Evolutionary conservation across 768 basidiomycete species (phyloP), one percentile per base, ranked within the genome.

Genomic region (Paxillus rubicundulus): DNA sequence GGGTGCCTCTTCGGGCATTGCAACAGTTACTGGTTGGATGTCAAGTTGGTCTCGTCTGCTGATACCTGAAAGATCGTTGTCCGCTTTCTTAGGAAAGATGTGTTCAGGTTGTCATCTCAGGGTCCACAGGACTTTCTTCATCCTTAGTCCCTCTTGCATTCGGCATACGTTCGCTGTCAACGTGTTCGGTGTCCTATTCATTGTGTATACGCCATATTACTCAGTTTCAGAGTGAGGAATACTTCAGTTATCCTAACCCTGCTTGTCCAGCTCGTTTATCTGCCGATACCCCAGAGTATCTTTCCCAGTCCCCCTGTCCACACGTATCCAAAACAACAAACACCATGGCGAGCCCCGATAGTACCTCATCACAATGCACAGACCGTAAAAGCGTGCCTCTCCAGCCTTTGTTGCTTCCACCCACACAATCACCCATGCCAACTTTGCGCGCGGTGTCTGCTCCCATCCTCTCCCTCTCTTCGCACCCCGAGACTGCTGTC

Each of bases 231-330:
- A n/a, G n/a, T 40, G 39, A 12, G 20, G 24, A 10, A 42, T 12
- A 18, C 18, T 13, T 13, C 18, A 21, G 24, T 21, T 13, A 42
- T 13, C 14, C 50, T 65, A 30, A 65, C 28, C 4, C 2, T 1
- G 6, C 13, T 36, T 21, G 24, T 28, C 24, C 9, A 63, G 61
- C 24, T 24, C 54, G 45, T 16, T 43, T 44, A 27, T 57, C 42
- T 7, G 13, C 46, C 18, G 47, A 41, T 39, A 33, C 52, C 12
- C 8, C 49, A 14, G 51, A 55, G 20, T 42, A 56, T 38, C 14
- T 42, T 17, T n/a, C 47, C n/a, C 46, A 27, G 13, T 45, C 43
- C 27, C 0, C 34, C 17, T 28, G 16, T 43, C 32, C 5, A 20
- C 40, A 45, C 8, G 16, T n/a, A 13, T n/a, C 21, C 34, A 32